Evolutionary conservation across 257 asterid genomes (phyloP), one percentile per base, ranked within the genome.

Genomic region (Jacaranda copaia): DNA sequence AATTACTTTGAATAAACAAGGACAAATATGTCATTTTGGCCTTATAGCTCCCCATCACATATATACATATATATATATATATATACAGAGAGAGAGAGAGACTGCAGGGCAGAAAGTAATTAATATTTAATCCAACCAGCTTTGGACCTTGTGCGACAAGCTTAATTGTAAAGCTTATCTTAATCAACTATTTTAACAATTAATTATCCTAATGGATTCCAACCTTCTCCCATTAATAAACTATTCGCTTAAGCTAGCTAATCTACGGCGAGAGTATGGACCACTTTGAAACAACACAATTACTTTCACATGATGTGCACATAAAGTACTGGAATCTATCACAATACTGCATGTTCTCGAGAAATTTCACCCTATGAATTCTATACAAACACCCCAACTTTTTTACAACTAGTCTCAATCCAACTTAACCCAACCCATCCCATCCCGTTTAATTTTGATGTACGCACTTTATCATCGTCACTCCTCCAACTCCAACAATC

Each of bases 271-370:
- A 53, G 78, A 77, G 49, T 81, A 66, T 78, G 85, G 85, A 81
- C 88, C 85, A 84, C 88, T 77, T 25, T 65, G 14, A 73, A 73
- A 79, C 80, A 16, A 77, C 70, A 67, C 76, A 46, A 32, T 68
- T 78, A 62, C 80, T 73, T 79, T 81, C 86, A 83, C 79, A 84
- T 83, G 86, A 75, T 73, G 83, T 81, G 76, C 78, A 79, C 80
- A 81, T 62, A 72, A 77, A 73, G 68, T 56, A 6, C 68, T 73
- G 58, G 88, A 81, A 84, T 81, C 88, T 72, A 62, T 71, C 63
- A 76, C 80, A 68, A 39, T 51, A 15, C 36, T 74, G 46, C 85
- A 67, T 81, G 75, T 81, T 84, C 88, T 79, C 73, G n/a, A 78
- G 15, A 78, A 75, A 46, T 74, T 52, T 78, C 32, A 71, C 19